Evolutionary conservation across 768 basidiomycete species (phyloP).

Genomic region (Mycena latifolia): DNA sequence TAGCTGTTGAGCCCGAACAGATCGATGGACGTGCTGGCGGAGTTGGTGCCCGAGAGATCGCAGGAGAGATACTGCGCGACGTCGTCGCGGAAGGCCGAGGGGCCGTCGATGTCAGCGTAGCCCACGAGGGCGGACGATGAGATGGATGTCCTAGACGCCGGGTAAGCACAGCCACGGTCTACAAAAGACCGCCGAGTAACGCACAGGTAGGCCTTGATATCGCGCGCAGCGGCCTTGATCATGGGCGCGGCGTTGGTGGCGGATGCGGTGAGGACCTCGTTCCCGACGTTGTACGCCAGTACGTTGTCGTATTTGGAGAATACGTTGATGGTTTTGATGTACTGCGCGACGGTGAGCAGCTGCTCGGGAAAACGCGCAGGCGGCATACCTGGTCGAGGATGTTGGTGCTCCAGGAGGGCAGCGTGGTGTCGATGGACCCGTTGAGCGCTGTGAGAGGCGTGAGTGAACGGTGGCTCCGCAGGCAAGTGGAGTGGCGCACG

Average conservation of each 20-base stretch:
- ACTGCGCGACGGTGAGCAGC: constrained; percentile 47
- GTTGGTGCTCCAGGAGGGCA: constrained; percentile 74
- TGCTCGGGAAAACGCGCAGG: not conserved
- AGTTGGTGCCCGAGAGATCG: constrained; percentile 64
- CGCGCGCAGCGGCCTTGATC: constrained; percentile 94
- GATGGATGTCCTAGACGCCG: constrained; percentile 65
- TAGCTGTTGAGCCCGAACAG: constrained; percentile 91
- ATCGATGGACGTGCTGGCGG: constrained; percentile 78
- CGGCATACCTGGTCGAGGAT: constrained; percentile 57
- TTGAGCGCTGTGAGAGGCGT: constrained; percentile 54
- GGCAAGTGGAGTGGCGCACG: constrained; percentile 42
- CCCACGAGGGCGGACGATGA: constrained; percentile 77
- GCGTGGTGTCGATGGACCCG: constrained; percentile 70
- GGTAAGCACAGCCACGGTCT: constrained; percentile 4
- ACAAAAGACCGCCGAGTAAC: too few species aligned
- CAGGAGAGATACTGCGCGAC: constrained; percentile 87
- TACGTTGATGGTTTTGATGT: constrained; percentile 79
- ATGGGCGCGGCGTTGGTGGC: constrained; percentile 77
- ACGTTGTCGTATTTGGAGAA: constrained; percentile 92
- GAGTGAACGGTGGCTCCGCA: not conserved
- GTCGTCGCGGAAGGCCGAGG: constrained; percentile 48
- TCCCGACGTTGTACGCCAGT: constrained; percentile 90
- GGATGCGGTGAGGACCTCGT: constrained; percentile 75
- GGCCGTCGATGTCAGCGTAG: constrained; percentile 88
- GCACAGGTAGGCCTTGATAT: constrained; percentile 86